Evolutionary conservation across 805 yeast genomes (phyloP).

Genomic region (Cyberlindnera bimundalis): DNA sequence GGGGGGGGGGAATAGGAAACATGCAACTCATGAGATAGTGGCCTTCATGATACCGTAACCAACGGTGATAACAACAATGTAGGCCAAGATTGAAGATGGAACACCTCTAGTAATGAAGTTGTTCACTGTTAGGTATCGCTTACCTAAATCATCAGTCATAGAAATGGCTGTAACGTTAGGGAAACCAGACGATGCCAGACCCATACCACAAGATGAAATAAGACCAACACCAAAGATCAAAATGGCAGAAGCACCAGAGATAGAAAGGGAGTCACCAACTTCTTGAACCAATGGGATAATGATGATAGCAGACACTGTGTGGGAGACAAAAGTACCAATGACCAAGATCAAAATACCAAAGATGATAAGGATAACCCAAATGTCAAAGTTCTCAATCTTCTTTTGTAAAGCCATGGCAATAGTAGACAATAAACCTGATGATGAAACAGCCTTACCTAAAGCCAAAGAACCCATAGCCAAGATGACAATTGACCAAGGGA

Average conservation of each 20-base stretch:
- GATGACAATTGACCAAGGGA: conserved; percentile 94
- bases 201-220: conserved; percentile 93
- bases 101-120: conserved; percentile 89
- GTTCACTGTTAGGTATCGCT: conserved; percentile 75
- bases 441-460: conserved; percentile 88
- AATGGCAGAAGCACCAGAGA: conserved; percentile 57
- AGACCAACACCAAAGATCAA: conserved; percentile 47
- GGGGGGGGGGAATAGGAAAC: not conserved
- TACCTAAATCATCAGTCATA: conserved; percentile 88
- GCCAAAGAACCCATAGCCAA: conserved; percentile 98
- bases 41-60: conserved; percentile 74
- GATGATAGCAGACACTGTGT: conserved; percentile 94
- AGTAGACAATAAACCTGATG: conserved; percentile 80
- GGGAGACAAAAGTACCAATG: conserved; percentile 93
- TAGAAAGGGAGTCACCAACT: conserved; percentile 69
- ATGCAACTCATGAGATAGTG: conserved; percentile 4
- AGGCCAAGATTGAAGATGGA: conserved; percentile 78
- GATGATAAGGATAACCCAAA: conserved; percentile 70
- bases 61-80: conserved; percentile 63
- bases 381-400: conserved; percentile 54
- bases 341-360: conserved; percentile 82
- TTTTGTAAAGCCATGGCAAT: conserved; percentile 69
- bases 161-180: conserved; percentile 99
- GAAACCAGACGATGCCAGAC: conserved; percentile 93
- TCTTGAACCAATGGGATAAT: conserved; percentile 86